Evolutionary conservation across 164 flowering plant species (phyloP), one percentile per base, ranked within the genome.

Genomic region (Taxillus chinensis): DNA sequence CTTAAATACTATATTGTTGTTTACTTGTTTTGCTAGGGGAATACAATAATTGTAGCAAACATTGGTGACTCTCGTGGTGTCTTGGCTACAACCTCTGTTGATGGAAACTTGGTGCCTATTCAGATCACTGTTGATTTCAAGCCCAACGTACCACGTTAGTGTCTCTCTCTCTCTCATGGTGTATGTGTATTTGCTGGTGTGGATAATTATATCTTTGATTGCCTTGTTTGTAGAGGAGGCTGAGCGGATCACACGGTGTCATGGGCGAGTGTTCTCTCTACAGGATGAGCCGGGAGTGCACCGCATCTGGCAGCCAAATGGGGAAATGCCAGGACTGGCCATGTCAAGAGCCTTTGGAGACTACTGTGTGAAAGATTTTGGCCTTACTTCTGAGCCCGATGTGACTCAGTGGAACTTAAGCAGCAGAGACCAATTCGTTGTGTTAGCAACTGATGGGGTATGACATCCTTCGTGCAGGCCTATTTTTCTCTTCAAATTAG

Each of bases 301-400:
- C 62, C 62, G 90, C 58, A 76, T 85, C 13, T 85, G 90, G 87
- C 70, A 62, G 53, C 90, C 86, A 2, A 71, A 78, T 64, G 78
- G 64, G 0, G 69, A 76, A 27, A 55, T 79, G 3, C 82, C 84
- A 12, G 90, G 90, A 39, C 71, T 85, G 1, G 90, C 90, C 55
- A 65, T 82, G 64, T 82, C 90, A 13, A 72, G 92, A 71, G 92
- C 92, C 38, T 76, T 86, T 39, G 86, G 90, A 8, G 90, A 85
- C 62, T 75, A 79, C 62, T 81, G 85, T 56, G 63, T 79, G 7
- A 85, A 82, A 64, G 86, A 85, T 53, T 85, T 71, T 57, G 90
- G 90, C 0, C 80, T 85, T 5, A 80, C 79, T 48, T 85, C 90
- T 37, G 80, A 74, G 62, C 90, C 90, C 45, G 74, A 79, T 53